Conservation (phyloP, 2,329 filamentous ascomycete species). For the Microdochium paspali region DNA sequence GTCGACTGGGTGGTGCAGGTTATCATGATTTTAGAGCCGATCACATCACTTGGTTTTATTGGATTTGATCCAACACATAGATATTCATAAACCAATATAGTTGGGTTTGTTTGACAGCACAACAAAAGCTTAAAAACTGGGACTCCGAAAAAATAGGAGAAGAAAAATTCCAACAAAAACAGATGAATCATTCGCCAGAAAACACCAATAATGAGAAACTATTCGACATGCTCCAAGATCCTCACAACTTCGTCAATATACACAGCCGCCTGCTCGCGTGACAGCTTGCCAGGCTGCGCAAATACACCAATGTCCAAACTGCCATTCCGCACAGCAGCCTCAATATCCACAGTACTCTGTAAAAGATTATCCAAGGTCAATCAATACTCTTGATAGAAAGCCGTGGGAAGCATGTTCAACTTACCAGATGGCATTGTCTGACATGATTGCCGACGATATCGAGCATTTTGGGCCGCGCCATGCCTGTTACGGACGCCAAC, state of each 20-base stretch:
- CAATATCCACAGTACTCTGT: constrained; percentile 44
- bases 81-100: too few species aligned
- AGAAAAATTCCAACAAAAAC: too few species aligned
- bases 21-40: too few species aligned
- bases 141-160: too few species aligned
- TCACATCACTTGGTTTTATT: too few species aligned
- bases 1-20: too few species aligned
- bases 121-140: too few species aligned
- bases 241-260: neutral
- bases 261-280: neutral
- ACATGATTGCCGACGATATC: neutral
- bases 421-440: neutral
- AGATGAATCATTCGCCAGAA: neutral
- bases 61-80: too few species aligned
- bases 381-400: neutral
- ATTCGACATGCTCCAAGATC: neutral
- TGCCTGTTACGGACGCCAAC: too few species aligned
- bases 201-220: too few species aligned
- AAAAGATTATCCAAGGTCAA: constrained; percentile 3
- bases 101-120: too few species aligned
- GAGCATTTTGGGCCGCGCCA: too few species aligned
- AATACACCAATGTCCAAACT: constrained; percentile 26
- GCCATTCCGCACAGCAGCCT: constrained; percentile 38
- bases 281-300: neutral
- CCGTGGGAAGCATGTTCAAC: neutral